Base-by-base conservation (phyloP, 768 basidiomycete genomes). In the Hirschioporus abietinus region DNA sequence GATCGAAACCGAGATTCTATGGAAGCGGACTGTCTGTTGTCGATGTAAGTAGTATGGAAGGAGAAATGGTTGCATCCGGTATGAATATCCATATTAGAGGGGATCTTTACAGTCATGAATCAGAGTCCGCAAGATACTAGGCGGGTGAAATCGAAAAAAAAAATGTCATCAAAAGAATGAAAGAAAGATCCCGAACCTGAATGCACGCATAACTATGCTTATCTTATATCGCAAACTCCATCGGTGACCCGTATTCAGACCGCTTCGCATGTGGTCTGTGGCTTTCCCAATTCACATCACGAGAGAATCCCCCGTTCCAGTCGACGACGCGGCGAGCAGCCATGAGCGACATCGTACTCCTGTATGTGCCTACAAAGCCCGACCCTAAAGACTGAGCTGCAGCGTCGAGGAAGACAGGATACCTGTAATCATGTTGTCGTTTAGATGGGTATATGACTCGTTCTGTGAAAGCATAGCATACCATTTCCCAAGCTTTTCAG, bases 301-400 rank as follows among this genome's bases (percentile, higher is more conserved):
- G 78, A 17, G 76, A 77, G 5, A 80, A 79, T 35, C 88, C 90
- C 63, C 81, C 80, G 3, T 80, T 75, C 91, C 91, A 92, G 25
- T 87, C 83, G 70, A 86, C 77, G 26, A 88, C 88, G 26, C 91
- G 80, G 23, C 87, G 82, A n/a, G 80, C 80, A 7, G 90, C 88
- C 34, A 92, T 69, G 60, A 85, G 77, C 1, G 88, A 86, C 85
- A 91, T 90, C 4, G 91, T 92, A 35, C 89, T 91, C 60, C 79
- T 71, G 69, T 88, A 83, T 1, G 89, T 91, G 9, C 90, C 91
- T 18, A 93, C 84, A 71, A 92, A 88, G 1, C 89, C 91, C 10
- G 79, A 73, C 23, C 86, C 90, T 57, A 76, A 77, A 0, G 88
- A 88, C 71, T 92, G 91, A 66, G 91, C 84, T 9, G 84, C 86